Percentiles rank a stretch among this genome's conserved stretches.
phyloP scores from a whole-genome alignment of 2,329 filamentous ascomycete species.

The Exophiala spinifera region DNA sequence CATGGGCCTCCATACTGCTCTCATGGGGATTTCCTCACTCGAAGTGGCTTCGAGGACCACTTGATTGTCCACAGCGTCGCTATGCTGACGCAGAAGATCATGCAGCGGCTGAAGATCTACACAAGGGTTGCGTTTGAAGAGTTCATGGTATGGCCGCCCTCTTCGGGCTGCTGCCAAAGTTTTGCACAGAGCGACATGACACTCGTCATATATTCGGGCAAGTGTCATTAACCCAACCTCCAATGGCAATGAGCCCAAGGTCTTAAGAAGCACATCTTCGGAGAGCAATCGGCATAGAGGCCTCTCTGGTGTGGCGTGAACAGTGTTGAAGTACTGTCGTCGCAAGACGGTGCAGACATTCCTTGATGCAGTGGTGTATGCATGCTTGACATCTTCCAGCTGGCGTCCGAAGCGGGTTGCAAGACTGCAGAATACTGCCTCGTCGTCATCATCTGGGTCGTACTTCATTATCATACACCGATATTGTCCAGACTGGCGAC shows the following conservation, averaged over 20 bases:
- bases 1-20: slow-evolving; percentile 15
- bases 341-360: slow-evolving; percentile 21
- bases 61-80: slow-evolving; percentile 12
- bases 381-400: slow-evolving; percentile 10
- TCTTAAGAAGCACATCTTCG: slow-evolving; percentile 14
- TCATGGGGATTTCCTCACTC: background rate
- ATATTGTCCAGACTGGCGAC: slow-evolving; percentile 3
- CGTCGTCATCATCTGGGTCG: slow-evolving; percentile 9
- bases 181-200: slow-evolving; percentile 21
- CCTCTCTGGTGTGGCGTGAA: slow-evolving; percentile 9
- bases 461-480: slow-evolving; percentile 12
- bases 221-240: slow-evolving; percentile 18
- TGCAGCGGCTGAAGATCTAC: slow-evolving; percentile 15
- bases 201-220: slow-evolving; percentile 25
- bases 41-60: slow-evolving; percentile 11
- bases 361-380: slow-evolving; percentile 13
- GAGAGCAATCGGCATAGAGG: slow-evolving; percentile 16
- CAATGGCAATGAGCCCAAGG: slow-evolving; percentile 9
- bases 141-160: slow-evolving; percentile 11
- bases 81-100: slow-evolving; percentile 6
- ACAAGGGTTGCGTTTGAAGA: slow-evolving; percentile 12
- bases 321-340: slow-evolving; percentile 17
- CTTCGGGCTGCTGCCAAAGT: slow-evolving; percentile 6
- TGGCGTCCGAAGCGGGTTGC: slow-evolving; percentile 6
- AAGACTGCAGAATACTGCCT: slow-evolving; percentile 11